Conservation (phyloP, 2,329 filamentous ascomycete genomes). For the Proliferodiscus dingleyae region DNA sequence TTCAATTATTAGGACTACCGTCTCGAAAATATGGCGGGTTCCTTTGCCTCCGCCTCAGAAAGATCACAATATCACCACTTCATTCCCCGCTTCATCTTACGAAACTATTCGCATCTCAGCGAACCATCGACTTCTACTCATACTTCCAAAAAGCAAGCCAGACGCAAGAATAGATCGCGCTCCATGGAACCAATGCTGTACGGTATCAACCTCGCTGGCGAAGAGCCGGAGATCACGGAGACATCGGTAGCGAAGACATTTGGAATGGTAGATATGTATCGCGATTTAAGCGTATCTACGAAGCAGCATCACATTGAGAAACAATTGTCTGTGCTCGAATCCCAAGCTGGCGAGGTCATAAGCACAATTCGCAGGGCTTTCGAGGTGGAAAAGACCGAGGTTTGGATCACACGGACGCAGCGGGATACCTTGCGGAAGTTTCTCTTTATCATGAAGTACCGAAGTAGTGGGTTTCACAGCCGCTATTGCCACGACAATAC, state of each 20-base stretch:
- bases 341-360: conserved; percentile 19
- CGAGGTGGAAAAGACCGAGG: conserved; percentile 15
- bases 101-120: conserved; percentile 27
- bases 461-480: conserved; percentile 30
- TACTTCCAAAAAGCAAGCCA: too few species aligned
- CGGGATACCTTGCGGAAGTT: conserved; percentile 39
- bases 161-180: conserved; percentile 2
- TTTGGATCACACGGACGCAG: conserved; percentile 31
- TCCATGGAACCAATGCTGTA: conserved; percentile 19
- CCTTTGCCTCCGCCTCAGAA: background rate
- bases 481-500: conserved; percentile 33
- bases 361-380: conserved; percentile 16
- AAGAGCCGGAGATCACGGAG: conserved; percentile 13
- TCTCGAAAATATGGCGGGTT: conserved; percentile 8
- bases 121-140: too few species aligned
- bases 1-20: too few species aligned
- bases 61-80: conserved; percentile 33
- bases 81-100: conserved; percentile 33
- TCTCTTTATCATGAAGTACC: conserved; percentile 42
- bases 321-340: conserved; percentile 27
- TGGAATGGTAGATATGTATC: conserved; percentile 31
- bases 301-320: conserved; percentile 27
- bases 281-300: conserved; percentile 15
- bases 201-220: conserved; percentile 19
- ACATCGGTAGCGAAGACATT: conserved; percentile 23